Percentiles rank a stretch among this genome's conserved stretches.
Conservation (phyloP, 1,139 yeast species). For the Torulaspora pretoriensis region DNA sequence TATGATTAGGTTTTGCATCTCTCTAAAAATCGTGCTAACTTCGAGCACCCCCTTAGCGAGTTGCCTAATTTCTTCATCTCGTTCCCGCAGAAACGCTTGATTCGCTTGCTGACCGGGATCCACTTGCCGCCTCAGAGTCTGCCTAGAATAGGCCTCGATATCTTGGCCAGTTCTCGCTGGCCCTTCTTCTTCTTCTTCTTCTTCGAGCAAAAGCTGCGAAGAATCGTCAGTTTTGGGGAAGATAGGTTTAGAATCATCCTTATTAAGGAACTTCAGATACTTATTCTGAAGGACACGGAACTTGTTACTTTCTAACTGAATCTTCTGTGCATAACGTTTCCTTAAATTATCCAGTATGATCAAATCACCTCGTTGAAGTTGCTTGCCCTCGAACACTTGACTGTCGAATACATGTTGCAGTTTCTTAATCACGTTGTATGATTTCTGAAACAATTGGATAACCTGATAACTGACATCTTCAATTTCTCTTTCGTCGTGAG, state of each 20-base stretch:
- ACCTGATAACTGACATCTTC: slow-evolving; percentile 72
- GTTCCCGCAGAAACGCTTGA: slow-evolving; percentile 44
- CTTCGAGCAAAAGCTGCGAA: slow-evolving; percentile 31
- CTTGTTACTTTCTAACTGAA: slow-evolving; percentile 70
- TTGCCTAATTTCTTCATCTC: slow-evolving; percentile 85
- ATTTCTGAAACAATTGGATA: slow-evolving; percentile 67
- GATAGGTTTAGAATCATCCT: slow-evolving; percentile 55
- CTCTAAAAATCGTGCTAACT: slow-evolving; percentile 87
- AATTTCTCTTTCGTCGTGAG: slow-evolving; percentile 64
- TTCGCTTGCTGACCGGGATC: slow-evolving; percentile 39
- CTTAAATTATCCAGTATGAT: slow-evolving; percentile 74
- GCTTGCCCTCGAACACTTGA: slow-evolving; percentile 27
- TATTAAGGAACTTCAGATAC: slow-evolving; percentile 68
- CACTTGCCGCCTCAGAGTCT: slow-evolving; percentile 43
- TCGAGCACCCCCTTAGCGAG: slow-evolving; percentile 93
- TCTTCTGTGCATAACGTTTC: slow-evolving; percentile 76
- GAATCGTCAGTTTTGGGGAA: slow-evolving; percentile 29
- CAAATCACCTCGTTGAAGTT: slow-evolving; percentile 46
- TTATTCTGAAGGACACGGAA: slow-evolving; percentile 86
- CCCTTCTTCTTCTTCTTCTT: slow-evolving; percentile 51
- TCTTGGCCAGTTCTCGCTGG: slow-evolving; percentile 33
- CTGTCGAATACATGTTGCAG: slow-evolving; percentile 49
- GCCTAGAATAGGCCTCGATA: slow-evolving; percentile 44
- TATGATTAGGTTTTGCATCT: slow-evolving; percentile 84
- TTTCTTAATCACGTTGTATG: slow-evolving; percentile 70